phyloP scores from a whole-genome alignment of 139 green algal genomes.

The Spirogloea muscicola region DNA sequence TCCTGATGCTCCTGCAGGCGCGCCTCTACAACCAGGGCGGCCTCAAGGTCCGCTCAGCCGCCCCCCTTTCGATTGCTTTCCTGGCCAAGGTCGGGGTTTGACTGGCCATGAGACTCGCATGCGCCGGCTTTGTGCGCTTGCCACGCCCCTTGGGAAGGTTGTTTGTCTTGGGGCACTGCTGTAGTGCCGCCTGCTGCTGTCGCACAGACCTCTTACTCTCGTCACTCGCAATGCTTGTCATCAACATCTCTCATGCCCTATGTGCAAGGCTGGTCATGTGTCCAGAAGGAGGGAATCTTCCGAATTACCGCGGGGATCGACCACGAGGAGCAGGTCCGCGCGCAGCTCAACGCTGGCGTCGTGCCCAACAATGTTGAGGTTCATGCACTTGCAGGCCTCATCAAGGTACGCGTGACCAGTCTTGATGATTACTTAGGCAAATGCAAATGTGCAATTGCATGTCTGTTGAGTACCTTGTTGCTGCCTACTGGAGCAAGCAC shows the following conservation, averaged over 20 bases:
- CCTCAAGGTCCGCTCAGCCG: slow-evolving; percentile 2
- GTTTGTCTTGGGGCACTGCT: no score
- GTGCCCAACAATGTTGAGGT: slow-evolving; percentile 1
- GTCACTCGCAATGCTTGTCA: no score
- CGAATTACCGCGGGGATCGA: slow-evolving; percentile 8
- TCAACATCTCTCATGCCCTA: no score
- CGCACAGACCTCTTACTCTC: no score
- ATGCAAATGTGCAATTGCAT: neutral
- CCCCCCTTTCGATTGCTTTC: no score
- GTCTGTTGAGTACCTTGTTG: neutral
- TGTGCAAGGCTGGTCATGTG: no score
- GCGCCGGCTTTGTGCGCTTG: no score
- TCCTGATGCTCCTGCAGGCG: slow-evolving; percentile 27
- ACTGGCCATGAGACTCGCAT: no score
- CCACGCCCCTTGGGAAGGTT: no score
- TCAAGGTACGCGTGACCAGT: slow-evolving; percentile 14
- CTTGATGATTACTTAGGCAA: neutral
- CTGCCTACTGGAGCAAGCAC: neutral
- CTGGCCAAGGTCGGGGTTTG: no score
- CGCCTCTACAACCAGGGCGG: slow-evolving; percentile 29
- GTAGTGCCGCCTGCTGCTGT: no score
- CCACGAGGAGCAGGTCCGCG: slow-evolving; percentile 9
- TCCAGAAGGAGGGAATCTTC: slow-evolving; percentile 13
- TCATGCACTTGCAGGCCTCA: slow-evolving; percentile 2
- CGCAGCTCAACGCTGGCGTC: slow-evolving; percentile 6